Evolutionary conservation across 495 filamentous ascomycete genomes (phyloP), one percentile per base, ranked within the genome.

Genomic region (Trichoderma asperelloides): DNA sequence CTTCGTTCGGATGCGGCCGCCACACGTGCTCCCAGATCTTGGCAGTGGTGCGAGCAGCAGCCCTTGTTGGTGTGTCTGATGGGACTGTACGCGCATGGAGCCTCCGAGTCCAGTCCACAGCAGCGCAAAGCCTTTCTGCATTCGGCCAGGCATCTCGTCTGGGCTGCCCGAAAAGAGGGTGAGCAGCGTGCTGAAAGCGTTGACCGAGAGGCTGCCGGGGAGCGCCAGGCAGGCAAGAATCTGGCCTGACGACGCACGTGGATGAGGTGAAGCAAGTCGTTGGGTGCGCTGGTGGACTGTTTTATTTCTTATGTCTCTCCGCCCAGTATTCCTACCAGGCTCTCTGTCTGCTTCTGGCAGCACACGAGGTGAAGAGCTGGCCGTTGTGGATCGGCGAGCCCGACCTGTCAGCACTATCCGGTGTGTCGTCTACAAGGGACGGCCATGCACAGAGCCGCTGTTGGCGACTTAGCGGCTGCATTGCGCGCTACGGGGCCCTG

Each of bases 391-490:
- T 60, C 55, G 55, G 55, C 8, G 23, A 28, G 55, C 23, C 55
- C 55, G 55, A 60, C 49, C 41, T 60, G 55, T 60, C 55, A 60
- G 55, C 55, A 16, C 55, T 60, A 60, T 60, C 55, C 4, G 21
- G 55, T 8, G 55, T 13, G 8, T 28, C n/a, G 12, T 8, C 4
- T 12, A 9, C 15, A 4, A 30, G 51, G 51, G 51, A 60, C 51
- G 23, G 25, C 25, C 55, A 60, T 30, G 25, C 55, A 60, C 55
- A 11, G 13, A 28, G 13, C 55, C 23, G 25, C 55, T 18, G n/a
- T 9, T 15, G 30, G 55, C 13, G 13, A 13, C 27, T 11, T 25
- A 16, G 51, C 30, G 2, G 30, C 30, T 33, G 33, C 33, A 37
- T 37, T 37, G 33, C 33, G 33, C 33, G 5, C 33, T 37, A 37